Base-by-base conservation (phyloP, 1,284 basidiomycete species). In the Pyrrhoderma noxium region DNA sequence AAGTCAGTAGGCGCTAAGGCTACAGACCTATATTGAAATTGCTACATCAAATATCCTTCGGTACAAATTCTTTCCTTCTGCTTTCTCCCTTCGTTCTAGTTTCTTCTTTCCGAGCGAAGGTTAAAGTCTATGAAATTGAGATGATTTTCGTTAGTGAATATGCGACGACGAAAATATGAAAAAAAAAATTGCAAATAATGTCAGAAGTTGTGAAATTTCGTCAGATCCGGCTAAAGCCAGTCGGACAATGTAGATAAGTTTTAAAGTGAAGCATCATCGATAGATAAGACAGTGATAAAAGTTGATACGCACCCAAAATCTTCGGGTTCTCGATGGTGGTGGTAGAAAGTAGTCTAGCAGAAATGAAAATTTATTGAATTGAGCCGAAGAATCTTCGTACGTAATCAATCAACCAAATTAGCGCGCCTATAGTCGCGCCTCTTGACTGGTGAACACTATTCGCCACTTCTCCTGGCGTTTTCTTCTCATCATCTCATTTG, bases 241-340 rank as follows among this genome's bases (percentile, higher is more conserved):
- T 89, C 77, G 61, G 86, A 87, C 85, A 88, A 89, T 89, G 85
- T 89, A 89, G 86, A 89, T 88, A 87, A 85, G 70, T 68, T 67
- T 36, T 13, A 43, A 60, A 59, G 63, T 52, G 52, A 52, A 64
- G 60, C 75, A 77, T 77, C 82, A 86, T 75, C 62, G 68, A 66
- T 36, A 52, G 48, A 50, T 43, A 16, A 16, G 0, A 49, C 38
- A 22, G 14, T 13, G 37, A 44, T 52, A 52, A 4, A 45, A 19
- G n/a, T 42, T 14, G 39, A 43, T n/a, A 52, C 45, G 19, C 18
- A 47, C 39, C 45, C 50, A 51, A 31, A 51, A 38, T 35, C 9
- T 31, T 23, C n/a, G 13, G 16, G 9, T 14, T 47, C 34, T 35
- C 41, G 45, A 37, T 43, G 18, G 35, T 39, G 25, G 42, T n/a